Evolutionary conservation across 2,329 filamentous ascomycete genomes (phyloP).

Genomic region (Pseudocercospora musae): DNA sequence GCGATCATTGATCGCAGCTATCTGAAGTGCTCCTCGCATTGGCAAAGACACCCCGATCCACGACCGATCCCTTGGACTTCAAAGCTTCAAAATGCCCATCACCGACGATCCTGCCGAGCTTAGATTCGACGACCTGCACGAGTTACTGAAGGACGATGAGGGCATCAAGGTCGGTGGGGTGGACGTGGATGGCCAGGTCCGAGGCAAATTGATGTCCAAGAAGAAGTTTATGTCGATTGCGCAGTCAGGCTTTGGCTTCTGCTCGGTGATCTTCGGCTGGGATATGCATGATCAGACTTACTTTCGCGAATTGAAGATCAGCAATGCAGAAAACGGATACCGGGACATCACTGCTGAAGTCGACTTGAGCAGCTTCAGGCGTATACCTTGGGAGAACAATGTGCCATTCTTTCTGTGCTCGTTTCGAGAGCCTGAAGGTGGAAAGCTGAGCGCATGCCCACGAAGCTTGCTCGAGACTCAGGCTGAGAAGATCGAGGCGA

Average conservation of each 20-base stretch:
- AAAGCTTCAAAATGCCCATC: conserved; percentile 32
- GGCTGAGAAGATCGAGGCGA: conserved; percentile 62
- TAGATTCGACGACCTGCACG: conserved; percentile 63
- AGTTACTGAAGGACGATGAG: conserved; percentile 66
- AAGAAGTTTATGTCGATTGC: conserved; percentile 85
- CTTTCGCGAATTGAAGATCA: conserved; percentile 77
- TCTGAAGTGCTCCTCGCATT: not conserved
- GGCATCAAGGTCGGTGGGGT: conserved; percentile 85
- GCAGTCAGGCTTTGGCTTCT: conserved; percentile 83
- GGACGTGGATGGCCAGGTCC: conserved; percentile 81
- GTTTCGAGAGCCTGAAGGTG: conserved; percentile 75
- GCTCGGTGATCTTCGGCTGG: conserved; percentile 92
- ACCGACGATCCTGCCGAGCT: conserved; percentile 41
- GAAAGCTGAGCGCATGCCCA: conserved; percentile 73
- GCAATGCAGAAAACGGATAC: conserved; percentile 88
- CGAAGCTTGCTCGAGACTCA: conserved; percentile 69
- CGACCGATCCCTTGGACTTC: not conserved
- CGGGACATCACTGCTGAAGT: conserved; percentile 78
- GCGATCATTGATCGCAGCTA: not conserved
- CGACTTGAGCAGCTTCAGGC: conserved; percentile 71
- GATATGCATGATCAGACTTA: conserved; percentile 96
- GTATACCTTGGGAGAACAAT: conserved; percentile 88
- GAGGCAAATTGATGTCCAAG: conserved; percentile 88
- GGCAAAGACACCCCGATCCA: not conserved
- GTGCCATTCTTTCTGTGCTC: conserved; percentile 81